phyloP scores from a whole-genome alignment of 2,329 filamentous ascomycete genomes.

The Talaromyces piceae region DNA sequence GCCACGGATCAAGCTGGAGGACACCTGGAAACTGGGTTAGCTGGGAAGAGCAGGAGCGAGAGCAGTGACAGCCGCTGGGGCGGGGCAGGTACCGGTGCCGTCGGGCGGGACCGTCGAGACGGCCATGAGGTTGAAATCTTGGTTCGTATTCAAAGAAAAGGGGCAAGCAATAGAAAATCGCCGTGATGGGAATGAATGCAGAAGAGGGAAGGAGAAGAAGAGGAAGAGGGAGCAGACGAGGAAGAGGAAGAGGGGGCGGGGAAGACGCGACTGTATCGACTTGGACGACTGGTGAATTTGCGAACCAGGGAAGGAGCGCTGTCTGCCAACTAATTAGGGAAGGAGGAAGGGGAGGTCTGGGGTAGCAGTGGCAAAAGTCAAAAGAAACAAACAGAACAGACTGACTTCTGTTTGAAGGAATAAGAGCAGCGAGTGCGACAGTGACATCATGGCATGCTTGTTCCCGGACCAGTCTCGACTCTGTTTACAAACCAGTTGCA shows the following conservation, averaged over 20 bases:
- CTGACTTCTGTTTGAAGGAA: too few relatives aligned
- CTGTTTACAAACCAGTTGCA: too few relatives aligned
- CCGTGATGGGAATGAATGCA: background rate
- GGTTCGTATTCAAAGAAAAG: background rate
- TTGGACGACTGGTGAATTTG: too few relatives aligned
- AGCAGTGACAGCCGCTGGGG: background rate
- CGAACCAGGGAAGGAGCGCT: background rate
- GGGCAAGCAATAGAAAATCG: too few relatives aligned
- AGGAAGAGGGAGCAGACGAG: background rate
- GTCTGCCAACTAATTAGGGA: background rate
- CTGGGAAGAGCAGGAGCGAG: background rate
- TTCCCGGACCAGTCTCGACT: too few relatives aligned
- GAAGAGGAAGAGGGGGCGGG: background rate
- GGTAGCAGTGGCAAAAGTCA: background rate
- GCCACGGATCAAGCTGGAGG: constrained; percentile 78
- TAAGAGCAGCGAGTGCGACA: background rate
- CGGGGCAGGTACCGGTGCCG: constrained; percentile 10
- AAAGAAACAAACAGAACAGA: too few relatives aligned
- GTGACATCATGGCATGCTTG: background rate
- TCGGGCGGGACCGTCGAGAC: constrained; percentile 9
- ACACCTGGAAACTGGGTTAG: constrained; percentile 54
- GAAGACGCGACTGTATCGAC: background rate
- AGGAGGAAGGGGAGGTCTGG: background rate
- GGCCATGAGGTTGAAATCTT: constrained; percentile 2
- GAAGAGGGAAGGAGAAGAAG: background rate